phyloP scores from a whole-genome alignment of 75 land plant species.

The Cunninghamia lanceolata region DNA sequence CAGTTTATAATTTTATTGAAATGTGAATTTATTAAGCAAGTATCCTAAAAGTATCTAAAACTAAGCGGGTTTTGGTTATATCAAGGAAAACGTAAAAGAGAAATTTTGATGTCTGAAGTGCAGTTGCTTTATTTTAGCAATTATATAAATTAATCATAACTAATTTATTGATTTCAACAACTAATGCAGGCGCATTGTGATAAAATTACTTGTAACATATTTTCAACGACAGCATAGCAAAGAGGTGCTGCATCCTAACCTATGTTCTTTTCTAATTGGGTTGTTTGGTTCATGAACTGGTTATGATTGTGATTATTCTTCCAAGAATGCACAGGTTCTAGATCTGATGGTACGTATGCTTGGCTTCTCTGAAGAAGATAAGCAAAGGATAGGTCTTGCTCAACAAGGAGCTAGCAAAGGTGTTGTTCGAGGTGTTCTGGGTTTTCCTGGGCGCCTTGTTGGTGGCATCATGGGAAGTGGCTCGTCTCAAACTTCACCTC shows the following conservation, averaged over 20 bases:
- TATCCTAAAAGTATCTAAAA: not conserved
- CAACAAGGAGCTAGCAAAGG: conserved; percentile 85
- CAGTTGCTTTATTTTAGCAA: not conserved
- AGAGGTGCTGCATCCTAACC: conserved; percentile 62
- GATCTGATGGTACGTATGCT: conserved; percentile 99
- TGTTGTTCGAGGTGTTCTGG: conserved; percentile 91
- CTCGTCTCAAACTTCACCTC: conserved; percentile 36
- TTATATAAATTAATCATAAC: not conserved
- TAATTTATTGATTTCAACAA: not conserved
- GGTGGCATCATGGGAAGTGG: conserved; percentile 87
- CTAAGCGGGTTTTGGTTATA: not conserved
- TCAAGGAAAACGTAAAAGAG: not conserved
- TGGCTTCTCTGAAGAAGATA: conserved; percentile 99
- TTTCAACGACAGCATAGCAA: conserved; percentile 94
- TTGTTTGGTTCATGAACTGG: not conserved
- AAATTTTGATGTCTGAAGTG: not conserved
- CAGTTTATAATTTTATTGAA: not conserved
- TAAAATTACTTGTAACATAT: conserved; percentile 94
- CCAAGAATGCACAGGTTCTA: conserved; percentile 59
- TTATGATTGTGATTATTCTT: conserved; percentile 7
- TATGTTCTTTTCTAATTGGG: not conserved
- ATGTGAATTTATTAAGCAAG: not conserved
- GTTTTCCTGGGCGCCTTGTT: conserved; percentile 94
- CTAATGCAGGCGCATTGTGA: conserved; percentile 89
- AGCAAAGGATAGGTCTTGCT: conserved; percentile 80